phyloP scores from a whole-genome alignment of 371 early-diverging fungal species.

The Dentiscutata heterogama region DNA sequence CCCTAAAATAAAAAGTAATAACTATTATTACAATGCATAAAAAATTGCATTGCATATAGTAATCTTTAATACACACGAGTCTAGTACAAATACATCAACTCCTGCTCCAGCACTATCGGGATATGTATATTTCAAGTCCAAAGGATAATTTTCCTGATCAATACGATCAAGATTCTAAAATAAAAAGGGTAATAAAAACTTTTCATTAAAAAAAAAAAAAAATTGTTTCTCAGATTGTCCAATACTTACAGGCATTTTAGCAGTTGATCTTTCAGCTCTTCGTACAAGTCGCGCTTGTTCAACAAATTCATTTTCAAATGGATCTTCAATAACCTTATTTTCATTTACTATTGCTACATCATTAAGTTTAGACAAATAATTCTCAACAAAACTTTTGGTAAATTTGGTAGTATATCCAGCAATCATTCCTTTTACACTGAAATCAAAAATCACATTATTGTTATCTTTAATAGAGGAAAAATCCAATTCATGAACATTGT shows the following conservation, averaged over 20 bases:
- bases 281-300: neutral
- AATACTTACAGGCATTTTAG: slow-evolving; percentile 20
- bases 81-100: slow-evolving; percentile 66
- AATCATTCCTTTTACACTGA: slow-evolving; percentile 25
- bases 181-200: neutral
- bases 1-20: slow-evolving; percentile 48
- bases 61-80: slow-evolving; percentile 63
- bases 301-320: slow-evolving; percentile 2
- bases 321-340: slow-evolving; percentile 16
- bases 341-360: slow-evolving; percentile 4
- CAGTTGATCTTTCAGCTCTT: neutral
- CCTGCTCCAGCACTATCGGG: slow-evolving; percentile 48
- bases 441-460: slow-evolving; percentile 21
- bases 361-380: slow-evolving; percentile 25
- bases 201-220: slow-evolving; percentile 12
- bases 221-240: neutral
- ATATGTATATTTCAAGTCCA: slow-evolving; percentile 46
- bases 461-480: slow-evolving; percentile 24
- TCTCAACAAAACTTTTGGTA: slow-evolving; percentile 19
- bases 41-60: slow-evolving; percentile 14
- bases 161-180: slow-evolving; percentile 54
- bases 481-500: slow-evolving; percentile 19
- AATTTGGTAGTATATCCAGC: slow-evolving; percentile 27
- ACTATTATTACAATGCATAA: slow-evolving; percentile 13
- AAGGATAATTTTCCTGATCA: slow-evolving; percentile 50